Base-by-base conservation (phyloP, 116 monocot species). In the Dioscorea cayenensis region DNA sequence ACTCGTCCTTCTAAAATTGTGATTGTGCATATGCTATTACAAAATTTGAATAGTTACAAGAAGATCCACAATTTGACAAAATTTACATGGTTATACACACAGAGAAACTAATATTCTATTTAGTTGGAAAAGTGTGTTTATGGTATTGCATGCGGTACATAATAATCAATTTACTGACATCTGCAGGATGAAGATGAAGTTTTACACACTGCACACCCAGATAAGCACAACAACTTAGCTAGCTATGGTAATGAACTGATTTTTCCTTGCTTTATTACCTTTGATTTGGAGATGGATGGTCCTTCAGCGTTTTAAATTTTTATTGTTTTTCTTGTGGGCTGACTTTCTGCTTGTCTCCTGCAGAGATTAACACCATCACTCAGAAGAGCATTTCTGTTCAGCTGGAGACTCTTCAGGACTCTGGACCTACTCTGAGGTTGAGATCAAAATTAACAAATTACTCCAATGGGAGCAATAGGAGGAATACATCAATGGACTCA, bases 161-260 rank as follows among this genome's bases (percentile, higher is more conserved):
- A 1, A 11, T 63, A 52, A 12, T 8, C 18, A 63, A 23, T 9
- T 65, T 49, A 65, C 25, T 62, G 29, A 64, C 63, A 17, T 65
- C 10, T 60, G 52, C 76, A 83, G 83, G 73, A 35, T 27, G 69
- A 18, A 23, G 72, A 76, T 48, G 27, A 73, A 63, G 28, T 62
- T 20, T 60, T 36, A 36, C 36, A 48, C 28, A 17, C 52, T 60
- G 23, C 19, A 36, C 32, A 60, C 51, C 27, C n/a, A 43, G 75
- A 69, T 23, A 75, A 78, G 36, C 68, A 65, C 25, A 43, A 71
- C 14, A 59, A 70, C 38, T 38, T 66, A 16, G 63, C 73, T 32
- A 52, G 67, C 63, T 66, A 77, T 59, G 84, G 84, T 84, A 80
- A 77, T 32, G 13, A 64, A 28, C 43, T 1, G 2, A 14, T 36